These are phyloP conservation scores for Astraeus odoratus DNA, from an alignment of 768 basidiomycete genomes.

Conservation along the genomic window DNA sequence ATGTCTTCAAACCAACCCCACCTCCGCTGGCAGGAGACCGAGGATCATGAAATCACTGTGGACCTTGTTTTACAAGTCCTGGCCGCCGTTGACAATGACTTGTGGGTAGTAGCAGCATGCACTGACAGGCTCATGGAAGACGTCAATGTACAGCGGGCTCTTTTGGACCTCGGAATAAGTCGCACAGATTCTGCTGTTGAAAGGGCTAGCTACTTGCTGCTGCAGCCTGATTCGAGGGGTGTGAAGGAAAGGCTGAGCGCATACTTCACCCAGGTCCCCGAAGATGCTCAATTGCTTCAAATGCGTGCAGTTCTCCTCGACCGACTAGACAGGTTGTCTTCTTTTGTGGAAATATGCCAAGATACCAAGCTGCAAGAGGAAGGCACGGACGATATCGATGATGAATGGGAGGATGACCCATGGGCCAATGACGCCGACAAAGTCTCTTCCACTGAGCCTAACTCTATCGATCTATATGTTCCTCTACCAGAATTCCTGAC, in stretches of 20 bases:
- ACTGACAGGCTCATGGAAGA: slow-evolving; percentile 60
- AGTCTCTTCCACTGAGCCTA: slow-evolving; percentile 14
- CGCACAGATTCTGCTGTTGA: slow-evolving; percentile 47
- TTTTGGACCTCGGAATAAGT: slow-evolving; percentile 59
- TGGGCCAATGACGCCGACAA: slow-evolving; percentile 51
- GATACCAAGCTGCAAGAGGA: slow-evolving; percentile 25
- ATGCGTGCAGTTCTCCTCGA: slow-evolving; percentile 64
- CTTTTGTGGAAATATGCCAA: slow-evolving; percentile 58
- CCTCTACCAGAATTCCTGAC: slow-evolving; percentile 59
- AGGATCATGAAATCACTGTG: slow-evolving; percentile 51
- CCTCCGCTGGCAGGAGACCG: slow-evolving; percentile 49
- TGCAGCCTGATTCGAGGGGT: slow-evolving; percentile 14
- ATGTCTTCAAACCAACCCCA: slow-evolving; percentile 36
- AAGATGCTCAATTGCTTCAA: slow-evolving; percentile 57
- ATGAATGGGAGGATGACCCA: slow-evolving; percentile 50
- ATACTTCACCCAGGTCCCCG: slow-evolving; percentile 51
- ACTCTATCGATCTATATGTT: slow-evolving; percentile 34
- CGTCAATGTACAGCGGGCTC: slow-evolving; percentile 43
- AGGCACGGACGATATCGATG: slow-evolving; percentile 29
- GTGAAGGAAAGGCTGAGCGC: slow-evolving; percentile 29
- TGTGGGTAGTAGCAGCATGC: slow-evolving; percentile 75
- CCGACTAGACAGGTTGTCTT: slow-evolving; percentile 63
- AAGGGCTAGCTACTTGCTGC: slow-evolving; percentile 34
- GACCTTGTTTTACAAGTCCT: slow-evolving; percentile 44
- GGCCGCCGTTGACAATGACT: slow-evolving; percentile 49